phyloP scores from a whole-genome alignment of 768 basidiomycete genomes.

The Boletus speciosus region DNA sequence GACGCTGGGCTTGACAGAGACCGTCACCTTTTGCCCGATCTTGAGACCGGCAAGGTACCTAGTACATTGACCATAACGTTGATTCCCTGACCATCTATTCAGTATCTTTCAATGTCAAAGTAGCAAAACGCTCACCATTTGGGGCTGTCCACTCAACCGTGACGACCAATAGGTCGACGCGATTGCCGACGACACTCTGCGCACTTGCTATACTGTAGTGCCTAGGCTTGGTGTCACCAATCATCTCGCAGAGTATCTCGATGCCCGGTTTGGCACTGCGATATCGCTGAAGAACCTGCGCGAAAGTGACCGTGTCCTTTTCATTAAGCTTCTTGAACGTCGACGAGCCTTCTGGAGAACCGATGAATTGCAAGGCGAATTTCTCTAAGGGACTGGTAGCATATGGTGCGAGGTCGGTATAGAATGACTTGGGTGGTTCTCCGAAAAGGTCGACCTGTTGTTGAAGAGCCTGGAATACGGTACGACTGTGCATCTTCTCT shows the following conservation, averaged over 20 bases:
- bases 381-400: conserved; percentile 69
- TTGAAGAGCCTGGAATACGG: conserved; percentile 92
- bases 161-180: conserved; percentile 92
- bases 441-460: conserved; percentile 98
- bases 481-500: conserved; percentile 80
- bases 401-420: conserved; percentile 76
- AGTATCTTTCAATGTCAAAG: conserved; percentile 1
- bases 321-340: conserved; percentile 96
- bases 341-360: conserved; percentile 83
- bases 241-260: conserved; percentile 79
- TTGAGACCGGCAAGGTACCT: conserved; percentile 84
- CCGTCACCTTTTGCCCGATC: conserved; percentile 89
- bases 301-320: conserved; percentile 92
- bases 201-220: conserved; percentile 98
- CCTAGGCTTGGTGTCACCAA: conserved; percentile 94
- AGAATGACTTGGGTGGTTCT: conserved; percentile 94
- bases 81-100: conserved; percentile 48
- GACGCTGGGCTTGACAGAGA: conserved; percentile 97
- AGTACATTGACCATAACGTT: conserved; percentile 89
- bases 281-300: conserved; percentile 77
- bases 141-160: conserved; percentile 93
- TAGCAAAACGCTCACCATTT: conserved; percentile 50
- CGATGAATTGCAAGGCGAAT: conserved; percentile 85
- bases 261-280: conserved; percentile 77
- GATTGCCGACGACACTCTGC: conserved; percentile 91